Percentiles rank a stretch among this genome's conserved stretches.
phyloP scores from a whole-genome alignment of 1,139 yeast genomes.

The Geotrichum fermentans region DNA sequence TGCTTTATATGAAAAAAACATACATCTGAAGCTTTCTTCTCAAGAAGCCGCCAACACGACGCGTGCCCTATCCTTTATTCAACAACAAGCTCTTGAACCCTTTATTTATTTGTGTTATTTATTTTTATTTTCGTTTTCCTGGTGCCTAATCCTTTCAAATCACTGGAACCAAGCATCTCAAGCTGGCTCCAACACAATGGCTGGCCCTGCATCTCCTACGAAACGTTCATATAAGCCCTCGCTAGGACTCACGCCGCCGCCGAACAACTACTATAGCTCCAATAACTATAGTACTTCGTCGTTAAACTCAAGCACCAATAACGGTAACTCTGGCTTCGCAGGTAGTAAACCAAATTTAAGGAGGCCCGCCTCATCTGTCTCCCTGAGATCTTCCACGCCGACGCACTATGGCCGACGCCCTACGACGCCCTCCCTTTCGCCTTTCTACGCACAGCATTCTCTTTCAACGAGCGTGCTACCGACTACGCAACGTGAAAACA shows the following conservation, averaged over 20 bases:
- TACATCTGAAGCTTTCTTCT: no score
- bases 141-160: neutral
- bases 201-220: slow-evolving; percentile 1
- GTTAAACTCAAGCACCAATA: no score
- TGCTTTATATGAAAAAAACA: no score
- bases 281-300: no score
- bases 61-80: no score
- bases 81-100: no score
- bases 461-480: slow-evolving; percentile 1
- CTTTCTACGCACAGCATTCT: slow-evolving; percentile 7
- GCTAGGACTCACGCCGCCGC: slow-evolving; percentile 46
- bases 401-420: slow-evolving; percentile 22
- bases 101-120: neutral
- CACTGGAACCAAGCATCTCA: no score
- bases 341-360: no score
- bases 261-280: neutral
- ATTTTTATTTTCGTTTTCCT: neutral
- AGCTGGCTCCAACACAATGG: neutral
- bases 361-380: slow-evolving; percentile 33
- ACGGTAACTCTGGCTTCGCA: no score
- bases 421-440: slow-evolving; percentile 22
- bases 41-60: no score
- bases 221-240: slow-evolving; percentile 47
- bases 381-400: slow-evolving; percentile 33
- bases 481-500: neutral